These are phyloP conservation scores for Moringa oleifera DNA, from an alignment of 345 rosid genomes.

Conservation along the genomic window DNA sequence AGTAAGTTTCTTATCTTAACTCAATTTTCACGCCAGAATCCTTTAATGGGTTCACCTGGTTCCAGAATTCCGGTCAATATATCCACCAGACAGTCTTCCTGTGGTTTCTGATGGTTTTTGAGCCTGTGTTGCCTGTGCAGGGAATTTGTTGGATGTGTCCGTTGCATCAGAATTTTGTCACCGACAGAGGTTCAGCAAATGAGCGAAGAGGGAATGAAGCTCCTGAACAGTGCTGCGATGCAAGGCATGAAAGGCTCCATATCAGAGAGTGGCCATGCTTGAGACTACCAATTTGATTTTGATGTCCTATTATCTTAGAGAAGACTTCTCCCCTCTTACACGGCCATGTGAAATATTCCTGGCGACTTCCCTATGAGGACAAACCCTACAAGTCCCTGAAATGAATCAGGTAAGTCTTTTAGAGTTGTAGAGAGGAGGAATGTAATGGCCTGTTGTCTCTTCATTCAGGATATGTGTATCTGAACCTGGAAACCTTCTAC, in stretches of 20 bases:
- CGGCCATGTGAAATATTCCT: background rate
- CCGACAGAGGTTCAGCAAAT: constrained; percentile 96
- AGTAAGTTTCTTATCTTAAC: constrained; percentile 44
- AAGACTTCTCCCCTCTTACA: background rate
- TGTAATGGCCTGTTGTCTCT: constrained; percentile 1
- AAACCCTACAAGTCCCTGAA: background rate
- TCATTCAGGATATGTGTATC: background rate
- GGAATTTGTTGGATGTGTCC: constrained; percentile 95
- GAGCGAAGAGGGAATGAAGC: constrained; percentile 99
- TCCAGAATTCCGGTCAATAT: no score
- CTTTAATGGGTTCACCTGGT: no score
- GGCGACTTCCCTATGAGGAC: background rate
- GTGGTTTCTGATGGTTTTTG: background rate
- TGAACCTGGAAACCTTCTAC: background rate
- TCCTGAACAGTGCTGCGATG: constrained; percentile 60
- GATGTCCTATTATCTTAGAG: background rate
- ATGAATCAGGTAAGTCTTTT: constrained; percentile 1
- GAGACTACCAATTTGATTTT: background rate
- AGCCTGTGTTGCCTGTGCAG: constrained; percentile 25
- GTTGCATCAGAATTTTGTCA: constrained; percentile 91
- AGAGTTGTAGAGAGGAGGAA: constrained; percentile 5
- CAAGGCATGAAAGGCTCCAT: constrained; percentile 37
- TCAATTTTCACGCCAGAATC: background rate
- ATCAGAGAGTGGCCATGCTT: constrained; percentile 24
- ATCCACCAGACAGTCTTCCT: no score